A percentile compares a stretch with the other conserved stretches of the same genome.
Evolutionary conservation across 1,284 basidiomycete species (phyloP).

Genomic region (Puccinia horiana): DNA sequence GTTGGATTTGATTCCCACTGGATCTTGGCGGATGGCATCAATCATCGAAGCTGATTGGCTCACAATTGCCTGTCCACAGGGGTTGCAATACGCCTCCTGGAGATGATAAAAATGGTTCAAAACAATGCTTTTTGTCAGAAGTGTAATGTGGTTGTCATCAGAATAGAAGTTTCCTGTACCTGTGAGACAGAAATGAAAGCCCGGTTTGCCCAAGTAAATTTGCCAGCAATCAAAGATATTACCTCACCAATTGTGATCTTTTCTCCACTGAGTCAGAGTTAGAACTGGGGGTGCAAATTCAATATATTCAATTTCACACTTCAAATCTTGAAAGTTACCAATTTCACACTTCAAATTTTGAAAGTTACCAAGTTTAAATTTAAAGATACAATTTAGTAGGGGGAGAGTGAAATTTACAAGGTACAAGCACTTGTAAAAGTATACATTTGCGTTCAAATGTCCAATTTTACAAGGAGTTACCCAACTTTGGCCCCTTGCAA

Average conservation of each 20-base stretch:
- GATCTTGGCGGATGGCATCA: neutral
- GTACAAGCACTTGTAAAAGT: too few species aligned
- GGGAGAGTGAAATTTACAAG: too few species aligned
- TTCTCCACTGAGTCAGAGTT: too few species aligned
- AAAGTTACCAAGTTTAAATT: too few species aligned
- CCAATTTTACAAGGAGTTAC: too few species aligned
- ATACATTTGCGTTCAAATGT: too few species aligned
- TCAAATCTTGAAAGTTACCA: too few species aligned
- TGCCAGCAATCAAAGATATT: neutral
- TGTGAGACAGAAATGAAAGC: conserved; percentile 10
- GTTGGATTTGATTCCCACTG: neutral
- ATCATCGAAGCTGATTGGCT: conserved; percentile 1
- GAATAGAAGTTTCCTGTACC: neutral
- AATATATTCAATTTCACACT: too few species aligned
- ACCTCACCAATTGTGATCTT: neutral
- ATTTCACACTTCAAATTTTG: too few species aligned
- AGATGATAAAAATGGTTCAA: neutral
- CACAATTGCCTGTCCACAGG: conserved; percentile 14
- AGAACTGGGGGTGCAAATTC: too few species aligned
- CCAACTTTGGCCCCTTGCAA: too few species aligned
- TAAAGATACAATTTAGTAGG: too few species aligned
- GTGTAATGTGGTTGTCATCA: neutral
- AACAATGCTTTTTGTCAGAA: neutral
- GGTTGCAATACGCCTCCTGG: conserved; percentile 17
- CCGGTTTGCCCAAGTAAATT: neutral